Base-by-base conservation (phyloP, 257 asterid species). In the Capsicum pubescens region DNA sequence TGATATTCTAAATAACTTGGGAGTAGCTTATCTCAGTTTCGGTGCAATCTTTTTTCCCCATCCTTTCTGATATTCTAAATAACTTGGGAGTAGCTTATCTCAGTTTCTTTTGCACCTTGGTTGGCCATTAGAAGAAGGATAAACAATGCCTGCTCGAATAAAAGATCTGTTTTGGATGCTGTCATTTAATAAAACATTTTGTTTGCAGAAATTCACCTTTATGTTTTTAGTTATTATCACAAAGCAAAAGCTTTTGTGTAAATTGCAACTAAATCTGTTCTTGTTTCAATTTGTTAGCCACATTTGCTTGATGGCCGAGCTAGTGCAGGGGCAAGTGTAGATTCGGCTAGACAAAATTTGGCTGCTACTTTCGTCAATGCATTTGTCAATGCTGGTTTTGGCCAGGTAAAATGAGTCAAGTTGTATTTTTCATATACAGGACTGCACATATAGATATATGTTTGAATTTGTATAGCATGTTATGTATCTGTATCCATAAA, bases 341-440 rank as follows among this genome's bases (percentile, higher is more conserved):
- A 97, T 85, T 97, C 99, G 48, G 99, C 99, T 67, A 89, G 95
- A 85, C 99, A 97, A 89, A 97, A 97, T 84, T 88, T 97, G 92
- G 99, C 99, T 36, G 98, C 97, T 32, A 97, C 98, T 35, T 97
- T 95, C 87, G 99, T 97, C 76, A 97, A 97, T 80, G 99, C 99
- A 32, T 97, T 97, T 87, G 99, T 97, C 17, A 97, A 97, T 91
- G 99, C 98, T 81, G 99, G 99, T 52, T 97, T 95, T 84, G 97
- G 99, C 61, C 98, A 92, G 98, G 99, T 96, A 83, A 82, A 9
- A 52, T 67, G 67, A 48, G 17, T 82, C 57, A 7, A 8, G 19
- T 26, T 52, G 63, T 50, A 76, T 76, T 21, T 74, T 21, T 76
- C 44, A 76, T 26, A 13, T 8, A 52, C 63, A 11, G 76, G 72